Conservation (phyloP, 1,139 yeast species). For the Blastobotrys arbuscula region DNA sequence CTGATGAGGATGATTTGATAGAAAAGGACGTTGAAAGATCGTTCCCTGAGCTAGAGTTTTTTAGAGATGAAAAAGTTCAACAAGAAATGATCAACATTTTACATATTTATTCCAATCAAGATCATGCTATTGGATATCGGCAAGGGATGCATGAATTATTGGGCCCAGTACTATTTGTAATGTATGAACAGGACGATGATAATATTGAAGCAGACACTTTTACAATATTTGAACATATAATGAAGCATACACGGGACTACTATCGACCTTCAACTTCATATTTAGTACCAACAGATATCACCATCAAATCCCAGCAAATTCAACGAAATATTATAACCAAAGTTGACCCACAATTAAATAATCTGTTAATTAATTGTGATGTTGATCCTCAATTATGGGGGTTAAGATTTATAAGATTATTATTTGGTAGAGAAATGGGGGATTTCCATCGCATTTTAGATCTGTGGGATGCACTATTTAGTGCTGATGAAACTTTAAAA, state of each 20-base stretch:
- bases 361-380: conserved; percentile 37
- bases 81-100: conserved; percentile 42
- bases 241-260: conserved; percentile 32
- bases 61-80: conserved; percentile 31
- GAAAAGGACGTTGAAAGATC: conserved; percentile 48
- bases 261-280: conserved; percentile 23
- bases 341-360: conserved; percentile 33
- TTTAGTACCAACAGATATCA: conserved; percentile 27
- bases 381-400: conserved; percentile 60
- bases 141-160: conserved; percentile 61
- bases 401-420: conserved; percentile 49
- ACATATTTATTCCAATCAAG: conserved; percentile 48
- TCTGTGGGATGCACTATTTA: conserved; percentile 38
- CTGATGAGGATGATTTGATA: conserved; percentile 28
- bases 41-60: conserved; percentile 53
- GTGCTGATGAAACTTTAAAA: conserved; percentile 24
- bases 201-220: conserved; percentile 19
- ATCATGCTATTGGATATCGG: conserved; percentile 47
- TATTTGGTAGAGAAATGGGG: conserved; percentile 46
- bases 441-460: conserved; percentile 27
- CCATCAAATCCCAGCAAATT: conserved; percentile 28
- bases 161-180: conserved; percentile 41
- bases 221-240: conserved; percentile 30
- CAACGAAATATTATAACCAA: conserved; percentile 36
- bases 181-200: conserved; percentile 19